Base-by-base conservation (phyloP, 441 rosid species). In the Croton laevigatus region DNA sequence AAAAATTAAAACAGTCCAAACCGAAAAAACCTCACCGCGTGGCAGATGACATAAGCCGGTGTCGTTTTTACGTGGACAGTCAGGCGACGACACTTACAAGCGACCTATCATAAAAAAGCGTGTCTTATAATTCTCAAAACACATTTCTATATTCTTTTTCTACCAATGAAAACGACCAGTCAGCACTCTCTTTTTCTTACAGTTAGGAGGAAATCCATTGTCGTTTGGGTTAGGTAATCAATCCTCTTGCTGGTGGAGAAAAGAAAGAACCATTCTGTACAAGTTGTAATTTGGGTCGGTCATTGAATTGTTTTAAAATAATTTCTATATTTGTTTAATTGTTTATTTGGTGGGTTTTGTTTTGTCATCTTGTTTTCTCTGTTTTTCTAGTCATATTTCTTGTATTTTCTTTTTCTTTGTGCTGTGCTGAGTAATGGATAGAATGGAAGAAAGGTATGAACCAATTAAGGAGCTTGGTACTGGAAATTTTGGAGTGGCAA, bases 401-500 rank as follows among this genome's bases (percentile, higher is more conserved):
- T 60, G 17, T 13, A 3, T 45, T 20, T 10, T 4, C n/a, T 16
- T 53, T 20, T 55, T 46, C 5, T 17, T 20, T n/a, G 32, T 36
- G 23, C 57, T 52, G 45, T 40, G 57, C 3, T 40, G 34, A n/a
- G 70, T 46, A n/a, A 74, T 62, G 62, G 52, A 52, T 20, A 72
- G 13, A 79, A 85, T 85, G 91, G 91, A 84, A 78, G 89, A 82
- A 76, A 81, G 81, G 70, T 88, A 84, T 64, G 90, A 88, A 73
- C 77, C 87, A 65, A 0, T 88, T 68, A 86, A 84, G 82, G 84
- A 88, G 38, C 81, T 88, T 27, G 90, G 93, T 13, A 67, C 86
- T 5, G 92, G 88, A 51, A 86, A 84, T 72, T 88, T 86, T 65
- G 90, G 92, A 46, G 92, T 88, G 62, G 93, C 93, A 1, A 83